These are phyloP conservation scores for Cadophora luteo-olivacea DNA, from an alignment of 2,329 filamentous ascomycete species.

Conservation along the genomic window DNA sequence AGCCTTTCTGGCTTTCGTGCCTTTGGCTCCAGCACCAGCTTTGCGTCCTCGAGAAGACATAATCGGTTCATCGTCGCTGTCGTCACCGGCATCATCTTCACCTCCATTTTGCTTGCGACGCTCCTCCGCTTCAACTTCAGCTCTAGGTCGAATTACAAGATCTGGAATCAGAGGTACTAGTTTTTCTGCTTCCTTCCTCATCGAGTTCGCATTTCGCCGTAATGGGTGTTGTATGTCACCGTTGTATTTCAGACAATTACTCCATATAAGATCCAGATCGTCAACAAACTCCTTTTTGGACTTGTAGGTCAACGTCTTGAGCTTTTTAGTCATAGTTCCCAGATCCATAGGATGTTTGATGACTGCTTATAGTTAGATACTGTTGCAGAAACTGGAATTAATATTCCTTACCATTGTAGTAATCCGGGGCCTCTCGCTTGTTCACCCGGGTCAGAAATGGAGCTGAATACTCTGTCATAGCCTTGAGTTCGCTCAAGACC, in stretches of 20 bases:
- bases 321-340: conserved; percentile 97
- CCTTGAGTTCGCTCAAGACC: conserved; percentile 95
- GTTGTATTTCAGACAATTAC: conserved; percentile 96
- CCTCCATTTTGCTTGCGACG: conserved; percentile 86
- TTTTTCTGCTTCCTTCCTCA: conserved; percentile 98
- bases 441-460: conserved; percentile 94
- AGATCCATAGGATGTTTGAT: conserved; percentile 99
- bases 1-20: conserved; percentile 74
- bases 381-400: not conserved
- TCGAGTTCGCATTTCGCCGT: conserved; percentile 90
- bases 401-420: conserved; percentile 77
- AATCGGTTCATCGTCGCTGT: conserved; percentile 96
- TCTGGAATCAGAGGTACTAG: conserved; percentile 94
- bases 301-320: conserved; percentile 80
- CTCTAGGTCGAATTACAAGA: conserved; percentile 85
- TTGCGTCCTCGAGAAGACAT: conserved; percentile 96
- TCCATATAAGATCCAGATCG: conserved; percentile 94
- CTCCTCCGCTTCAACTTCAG: conserved; percentile 90
- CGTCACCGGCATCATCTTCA: conserved; percentile 82
- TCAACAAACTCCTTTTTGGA: conserved; percentile 94
- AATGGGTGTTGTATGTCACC: conserved; percentile 86
- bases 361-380: conserved; percentile 61
- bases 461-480: conserved; percentile 96
- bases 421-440: conserved; percentile 96
- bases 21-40: conserved; percentile 78